Conservation (phyloP, 768 basidiomycete species). For the Boletus edulis region DNA sequence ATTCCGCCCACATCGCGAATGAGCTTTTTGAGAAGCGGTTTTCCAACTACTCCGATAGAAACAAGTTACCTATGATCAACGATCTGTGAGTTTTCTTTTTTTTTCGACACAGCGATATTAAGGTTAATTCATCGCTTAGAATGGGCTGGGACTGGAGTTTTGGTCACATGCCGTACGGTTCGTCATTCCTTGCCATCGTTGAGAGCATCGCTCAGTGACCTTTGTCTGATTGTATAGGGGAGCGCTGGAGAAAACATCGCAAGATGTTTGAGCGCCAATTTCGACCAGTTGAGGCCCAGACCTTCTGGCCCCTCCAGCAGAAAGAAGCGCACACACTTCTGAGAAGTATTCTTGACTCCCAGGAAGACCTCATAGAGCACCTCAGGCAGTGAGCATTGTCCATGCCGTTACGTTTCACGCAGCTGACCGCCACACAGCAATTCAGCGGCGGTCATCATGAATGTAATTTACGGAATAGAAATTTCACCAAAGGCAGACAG, state of each 20-base stretch:
- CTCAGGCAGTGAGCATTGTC: constrained; percentile 43
- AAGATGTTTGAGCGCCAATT: constrained; percentile 54
- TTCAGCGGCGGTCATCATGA: constrained; percentile 52
- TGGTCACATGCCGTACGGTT: constrained; percentile 53
- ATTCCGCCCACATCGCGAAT: constrained; percentile 42
- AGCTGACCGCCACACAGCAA: constrained; percentile 33
- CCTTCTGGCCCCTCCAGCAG: constrained; percentile 45
- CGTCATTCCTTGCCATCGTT: constrained; percentile 3
- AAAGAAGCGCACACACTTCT: constrained; percentile 46
- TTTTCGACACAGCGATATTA: neutral
- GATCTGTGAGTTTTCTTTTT: constrained; percentile 37
- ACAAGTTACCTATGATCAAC: constrained; percentile 46
- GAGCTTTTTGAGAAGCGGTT: constrained; percentile 60
- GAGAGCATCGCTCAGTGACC: neutral
- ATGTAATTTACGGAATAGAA: constrained; percentile 49
- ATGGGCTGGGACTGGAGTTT: constrained; percentile 51
- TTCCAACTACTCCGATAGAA: constrained; percentile 54
- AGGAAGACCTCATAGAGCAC: constrained; percentile 45
- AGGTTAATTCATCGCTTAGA: constrained; percentile 31
- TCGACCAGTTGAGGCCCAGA: constrained; percentile 39
- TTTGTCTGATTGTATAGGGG: constrained; percentile 33
- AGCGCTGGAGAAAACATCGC: constrained; percentile 51
- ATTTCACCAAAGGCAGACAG: constrained; percentile 41
- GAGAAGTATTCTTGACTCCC: constrained; percentile 41
- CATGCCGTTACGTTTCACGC: neutral